Conservation (phyloP, 2,329 filamentous ascomycete species). For the Epichloe sp. region DNA sequence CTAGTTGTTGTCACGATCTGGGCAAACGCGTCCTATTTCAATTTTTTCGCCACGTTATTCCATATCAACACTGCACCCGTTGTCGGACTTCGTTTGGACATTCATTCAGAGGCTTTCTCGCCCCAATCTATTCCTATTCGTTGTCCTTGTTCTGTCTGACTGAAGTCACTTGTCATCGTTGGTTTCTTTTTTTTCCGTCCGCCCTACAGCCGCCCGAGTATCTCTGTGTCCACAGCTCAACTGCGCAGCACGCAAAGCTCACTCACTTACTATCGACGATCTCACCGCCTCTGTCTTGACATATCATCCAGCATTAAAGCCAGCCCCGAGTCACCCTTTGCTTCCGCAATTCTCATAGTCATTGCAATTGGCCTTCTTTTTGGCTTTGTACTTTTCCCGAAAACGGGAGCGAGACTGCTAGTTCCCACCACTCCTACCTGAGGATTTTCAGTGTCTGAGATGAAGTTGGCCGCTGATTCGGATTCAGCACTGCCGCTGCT, state of each 20-base stretch:
- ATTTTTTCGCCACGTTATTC: background rate
- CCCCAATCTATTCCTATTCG: background rate
- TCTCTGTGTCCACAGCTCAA: background rate
- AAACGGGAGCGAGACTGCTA: background rate
- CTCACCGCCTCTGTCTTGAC: background rate
- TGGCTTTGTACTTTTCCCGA: background rate
- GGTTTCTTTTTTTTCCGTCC: background rate
- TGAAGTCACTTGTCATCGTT: background rate
- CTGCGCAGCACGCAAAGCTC: background rate
- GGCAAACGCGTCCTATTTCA: background rate
- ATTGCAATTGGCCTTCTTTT: background rate
- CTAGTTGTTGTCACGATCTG: background rate
- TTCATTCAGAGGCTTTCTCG: background rate
- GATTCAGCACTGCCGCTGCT: conserved; percentile 27
- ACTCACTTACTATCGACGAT: background rate
- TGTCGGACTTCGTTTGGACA: background rate
- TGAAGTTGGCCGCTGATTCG: conserved; percentile 3
- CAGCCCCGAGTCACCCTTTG: background rate
- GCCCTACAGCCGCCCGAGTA: background rate
- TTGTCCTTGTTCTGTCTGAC: background rate
- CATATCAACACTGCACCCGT: too few relatives aligned
- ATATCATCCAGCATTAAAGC: background rate
- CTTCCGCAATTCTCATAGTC: background rate
- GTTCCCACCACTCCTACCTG: background rate
- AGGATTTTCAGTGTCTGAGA: background rate